Base-by-base conservation (phyloP, 139 green algal species). In the Choricystis sp. region DNA sequence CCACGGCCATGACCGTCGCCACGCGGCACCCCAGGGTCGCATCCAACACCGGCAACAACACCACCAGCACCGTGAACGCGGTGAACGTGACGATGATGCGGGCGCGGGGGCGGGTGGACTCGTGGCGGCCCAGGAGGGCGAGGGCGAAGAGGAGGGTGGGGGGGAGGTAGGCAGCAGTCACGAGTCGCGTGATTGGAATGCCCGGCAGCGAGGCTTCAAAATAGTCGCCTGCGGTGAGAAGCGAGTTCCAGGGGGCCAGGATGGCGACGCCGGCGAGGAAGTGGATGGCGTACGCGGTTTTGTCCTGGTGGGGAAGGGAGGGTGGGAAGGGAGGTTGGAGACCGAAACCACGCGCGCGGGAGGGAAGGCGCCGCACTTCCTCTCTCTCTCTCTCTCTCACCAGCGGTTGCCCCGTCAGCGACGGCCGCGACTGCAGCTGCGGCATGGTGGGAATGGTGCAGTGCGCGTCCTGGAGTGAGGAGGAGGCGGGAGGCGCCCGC, bases 191-290 rank as follows among this genome's bases (percentile, higher is more conserved):
- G 52, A 84, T 67, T 64, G 91, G 81, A 20, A 63, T 62, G 48
- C 70, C 82, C 77, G 82, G 73, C 19, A 67, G 9, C 9, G 9
- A 16, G 5, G 56, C 48, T 26, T 64, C 56, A 60, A 73, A 83
- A 65, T 81, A 84, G 48, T 83, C 74, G n/a, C 68, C 71, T 19
- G 74, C 80, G 16, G 81, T 86, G 57, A 92, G 84, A 57, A 88
- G 81, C 9, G 77, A 82, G 56, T 91, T 91, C 84, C 84, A 92
- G 3, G 84, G 78, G 21, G 79, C 62, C 14, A 92, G 70, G 5
- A 85, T 62, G 4, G 78, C 85, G 2, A 62, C 52, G 21, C 74
- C 74, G 40, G 9, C 16, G 40, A 52, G 9, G 16, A 52, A 52
- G 40, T 52, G 40, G 40, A 52, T 16, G 40, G 40, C 40, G 40